Conservation (phyloP, 140 eudicot genomes). For the Senecio squalidus region DNA sequence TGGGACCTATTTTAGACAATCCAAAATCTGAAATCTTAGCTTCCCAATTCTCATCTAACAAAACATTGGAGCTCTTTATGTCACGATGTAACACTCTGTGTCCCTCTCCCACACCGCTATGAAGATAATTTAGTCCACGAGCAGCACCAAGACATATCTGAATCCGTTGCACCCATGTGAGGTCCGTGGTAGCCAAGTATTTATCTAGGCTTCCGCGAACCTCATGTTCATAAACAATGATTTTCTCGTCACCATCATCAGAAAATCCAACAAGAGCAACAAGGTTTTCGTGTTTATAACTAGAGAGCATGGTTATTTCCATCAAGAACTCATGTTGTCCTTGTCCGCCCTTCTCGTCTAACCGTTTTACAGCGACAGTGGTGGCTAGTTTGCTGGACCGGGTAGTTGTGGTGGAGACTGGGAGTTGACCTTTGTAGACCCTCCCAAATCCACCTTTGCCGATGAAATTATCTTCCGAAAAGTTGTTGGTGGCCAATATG, state of each 20-base stretch:
- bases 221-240: constrained; percentile 14
- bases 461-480: constrained; percentile 5
- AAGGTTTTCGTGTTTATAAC: constrained; percentile 20
- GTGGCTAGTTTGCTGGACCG: background rate
- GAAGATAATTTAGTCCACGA: constrained; percentile 19
- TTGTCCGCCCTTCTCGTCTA: constrained; percentile 8
- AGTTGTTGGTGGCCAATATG: constrained; percentile 22
- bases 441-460: constrained; percentile 25
- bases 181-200: constrained; percentile 8
- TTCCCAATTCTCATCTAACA: constrained; percentile 13
- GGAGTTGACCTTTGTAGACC: constrained; percentile 24
- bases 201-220: constrained; percentile 26
- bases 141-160: constrained; percentile 26
- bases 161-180: constrained; percentile 21
- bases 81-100: constrained; percentile 25
- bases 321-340: constrained; percentile 20
- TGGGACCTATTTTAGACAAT: constrained; percentile 20
- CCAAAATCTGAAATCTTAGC: constrained; percentile 24
- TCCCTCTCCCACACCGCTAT: constrained; percentile 6
- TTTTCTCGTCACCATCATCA: constrained; percentile 9
- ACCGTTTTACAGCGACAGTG: constrained; percentile 20
- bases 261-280: constrained; percentile 24
- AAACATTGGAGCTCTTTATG: constrained; percentile 16
- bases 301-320: constrained; percentile 19
- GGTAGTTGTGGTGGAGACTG: background rate